Percentiles rank a stretch among this genome's conserved stretches.
Evolutionary conservation across 2,329 filamentous ascomycete species (phyloP).

Genomic region (Xylariaceae sp.): DNA sequence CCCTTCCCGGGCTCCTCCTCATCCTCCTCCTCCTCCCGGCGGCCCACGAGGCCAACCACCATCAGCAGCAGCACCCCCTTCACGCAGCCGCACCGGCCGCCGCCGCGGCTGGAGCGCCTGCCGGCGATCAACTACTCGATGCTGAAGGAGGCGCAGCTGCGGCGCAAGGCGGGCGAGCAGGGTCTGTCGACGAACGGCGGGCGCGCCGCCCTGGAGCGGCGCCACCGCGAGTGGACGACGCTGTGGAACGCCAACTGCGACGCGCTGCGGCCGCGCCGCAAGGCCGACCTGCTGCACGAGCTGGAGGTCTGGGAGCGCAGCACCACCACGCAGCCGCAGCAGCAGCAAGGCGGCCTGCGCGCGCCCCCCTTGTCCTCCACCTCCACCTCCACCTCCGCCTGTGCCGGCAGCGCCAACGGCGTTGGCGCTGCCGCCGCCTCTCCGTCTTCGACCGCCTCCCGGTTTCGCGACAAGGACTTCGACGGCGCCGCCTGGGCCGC

Average conservation of each 20-base stretch:
- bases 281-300: conserved; percentile 66
- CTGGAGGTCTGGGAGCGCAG: conserved; percentile 82
- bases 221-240: conserved; percentile 91
- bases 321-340: conserved; percentile 69
- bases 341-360: conserved; percentile 34
- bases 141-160: conserved; percentile 69
- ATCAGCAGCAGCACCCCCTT: conserved; percentile 10
- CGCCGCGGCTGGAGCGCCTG: conserved; percentile 50
- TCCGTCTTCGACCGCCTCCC: conserved; percentile 27
- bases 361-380: conserved; percentile 28
- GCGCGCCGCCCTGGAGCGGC: conserved; percentile 62
- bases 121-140: conserved; percentile 80
- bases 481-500: conserved; percentile 69
- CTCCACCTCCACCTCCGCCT: no score
- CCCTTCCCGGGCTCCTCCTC: conserved; percentile 3
- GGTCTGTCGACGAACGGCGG: conserved; percentile 67
- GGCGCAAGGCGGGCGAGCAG: conserved; percentile 73
- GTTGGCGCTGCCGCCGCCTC: no score
- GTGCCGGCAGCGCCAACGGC: not conserved
- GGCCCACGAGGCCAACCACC: conserved; percentile 10
- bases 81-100: conserved; percentile 7
- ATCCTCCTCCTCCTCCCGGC: not conserved
- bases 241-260: conserved; percentile 98
- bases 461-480: conserved; percentile 82
- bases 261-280: conserved; percentile 62